Evolutionary conservation across 345 rosid species (phyloP), one percentile per base, ranked within the genome.

Genomic region (Lepidium didymum): DNA sequence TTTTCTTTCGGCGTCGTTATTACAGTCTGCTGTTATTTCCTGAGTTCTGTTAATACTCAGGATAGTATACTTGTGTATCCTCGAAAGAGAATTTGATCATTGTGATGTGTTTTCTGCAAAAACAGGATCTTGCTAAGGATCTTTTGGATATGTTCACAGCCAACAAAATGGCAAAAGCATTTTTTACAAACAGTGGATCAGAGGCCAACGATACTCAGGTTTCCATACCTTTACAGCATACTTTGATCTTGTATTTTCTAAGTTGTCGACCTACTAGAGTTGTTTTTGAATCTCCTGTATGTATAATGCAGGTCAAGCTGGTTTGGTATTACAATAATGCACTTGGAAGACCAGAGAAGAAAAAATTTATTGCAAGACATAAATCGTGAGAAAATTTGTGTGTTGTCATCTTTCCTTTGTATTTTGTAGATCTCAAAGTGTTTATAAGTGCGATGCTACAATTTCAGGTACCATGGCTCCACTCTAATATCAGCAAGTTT

Each of bases 121-220:
- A 62, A 37, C 82, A 94, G 99, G 96, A 89, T 86, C 97, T 94
- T 72, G 99, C 99, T 10, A 89, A 77, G 81, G 93, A 85, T 51
- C 91, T 94, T 72, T 60, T 94, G 47, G 96, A 85, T 49, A 86
- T 81, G 55, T 91, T 89, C 75, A 91, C 96, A 4, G 95, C 93
- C 49, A 79, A 58, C 0, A 91, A 87, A 74, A 94, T 94, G 97
- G 88, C 86, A 18, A 89, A 89, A 79, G 96, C 73, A 1, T 94
- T 94, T 80, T 94, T 91, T 79, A 86, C 96, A 27, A 94, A 87
- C 56, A 83, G 97, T 78, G 97, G 99, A 77, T 94, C 99, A 57
- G 97, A 94, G 60, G 99, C 99, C 77, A 94, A 89, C 35, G 99
- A 94, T 70, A 86, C 97, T 6, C 99, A 91, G 96, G 96, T 94